Base-by-base conservation (phyloP, 208 protist genomes). In the Strigomonas galati region DNA sequence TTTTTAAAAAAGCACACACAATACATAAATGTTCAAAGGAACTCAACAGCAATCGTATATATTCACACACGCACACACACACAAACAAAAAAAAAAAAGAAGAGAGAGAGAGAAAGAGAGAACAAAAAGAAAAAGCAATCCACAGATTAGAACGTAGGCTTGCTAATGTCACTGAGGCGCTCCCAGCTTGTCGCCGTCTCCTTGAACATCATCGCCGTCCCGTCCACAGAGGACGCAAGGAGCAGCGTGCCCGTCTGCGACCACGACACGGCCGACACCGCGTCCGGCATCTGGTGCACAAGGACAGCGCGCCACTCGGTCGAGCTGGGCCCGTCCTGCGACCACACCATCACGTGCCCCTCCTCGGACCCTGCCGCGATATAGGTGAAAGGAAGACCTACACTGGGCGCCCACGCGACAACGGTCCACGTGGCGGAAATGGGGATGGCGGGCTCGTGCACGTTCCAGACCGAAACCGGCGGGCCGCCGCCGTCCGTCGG, bases 181-280 rank as follows among this genome's bases (percentile, higher is more conserved):
- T 82, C 82, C 85, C 90, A 93, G n/a, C 78, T 82, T 24, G 65
- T 49, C 24, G 72, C 23, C 7, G 79, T 76, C 65, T 96, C 85
- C 67, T 81, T 81, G 79, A 82, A 96, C 78, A 93, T 84, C 53
- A 74, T 76, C 23, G 78, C 81, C 14, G 81, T 89, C 32, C 84
- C 85, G 62, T 92, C 82, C 14, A 82, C 85, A 67, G 80, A 85
- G 31, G 85, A 92, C 7, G 92, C 84, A 32, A 92, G 72, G 24
- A 96, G 61, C 58, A 94, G 89, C 1, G 84, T 92, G 7, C 91
- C 91, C 23, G 84, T 74, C 31, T 79, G 63, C 28, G 91, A 96
- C 87, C 91, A 96, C 40, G 87, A 92, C 27, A 96, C 77, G 46
- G 80, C 77, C 59, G 87, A 91, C 31, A 96, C 79, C 14, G 66